phyloP scores from a whole-genome alignment of 176 grass and related monocot species.

The Puya raimondii region DNA sequence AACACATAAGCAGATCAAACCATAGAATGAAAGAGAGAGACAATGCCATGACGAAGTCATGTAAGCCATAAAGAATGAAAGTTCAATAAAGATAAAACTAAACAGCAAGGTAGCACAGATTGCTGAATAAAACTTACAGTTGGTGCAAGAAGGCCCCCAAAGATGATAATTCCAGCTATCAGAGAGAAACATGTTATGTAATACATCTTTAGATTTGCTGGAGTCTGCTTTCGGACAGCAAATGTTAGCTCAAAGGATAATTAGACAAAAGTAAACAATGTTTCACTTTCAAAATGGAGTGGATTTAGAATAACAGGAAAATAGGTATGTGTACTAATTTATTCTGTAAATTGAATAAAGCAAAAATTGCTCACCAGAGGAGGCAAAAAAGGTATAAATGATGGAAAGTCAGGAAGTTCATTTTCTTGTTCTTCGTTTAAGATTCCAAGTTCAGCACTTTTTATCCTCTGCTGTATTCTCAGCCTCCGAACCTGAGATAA shows the following conservation, averaged over 20 bases:
- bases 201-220: slow-evolving; percentile 91
- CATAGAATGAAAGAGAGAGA: neutral
- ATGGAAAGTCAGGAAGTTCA: slow-evolving; percentile 98
- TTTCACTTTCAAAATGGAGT: neutral
- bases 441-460: slow-evolving; percentile 87
- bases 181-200: slow-evolving; percentile 84
- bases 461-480: slow-evolving; percentile 99
- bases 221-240: slow-evolving; percentile 53
- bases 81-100: neutral
- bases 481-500: slow-evolving; percentile 69
- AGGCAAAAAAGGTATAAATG: slow-evolving; percentile 95
- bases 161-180: slow-evolving; percentile 83
- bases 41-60: neutral
- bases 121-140: slow-evolving; percentile 52
- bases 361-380: slow-evolving; percentile 46
- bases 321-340: neutral
- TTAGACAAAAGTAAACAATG: neutral
- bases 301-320: neutral
- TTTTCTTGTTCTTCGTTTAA: slow-evolving; percentile 59
- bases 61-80: neutral
- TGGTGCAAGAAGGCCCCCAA: slow-evolving; percentile 94
- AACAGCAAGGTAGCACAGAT: neutral
- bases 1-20: neutral
- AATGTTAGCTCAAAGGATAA: slow-evolving; percentile 3
- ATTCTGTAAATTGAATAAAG: neutral